Percentiles rank a stretch among this genome's conserved stretches.
phyloP scores from a whole-genome alignment of 768 basidiomycete species.

The Auricularia sp. region DNA sequence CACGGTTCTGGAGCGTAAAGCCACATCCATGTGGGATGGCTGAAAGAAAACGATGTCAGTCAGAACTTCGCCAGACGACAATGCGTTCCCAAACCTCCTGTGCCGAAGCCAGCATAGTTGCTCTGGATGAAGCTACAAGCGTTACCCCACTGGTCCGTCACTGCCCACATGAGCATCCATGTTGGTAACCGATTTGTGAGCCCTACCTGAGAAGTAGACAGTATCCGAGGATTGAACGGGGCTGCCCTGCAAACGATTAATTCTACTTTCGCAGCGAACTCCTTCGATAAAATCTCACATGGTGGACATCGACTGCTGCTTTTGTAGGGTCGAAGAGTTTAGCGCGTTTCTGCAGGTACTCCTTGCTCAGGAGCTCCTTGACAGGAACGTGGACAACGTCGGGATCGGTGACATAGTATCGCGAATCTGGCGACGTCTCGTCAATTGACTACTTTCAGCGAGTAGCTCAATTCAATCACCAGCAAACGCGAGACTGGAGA shows the following conservation, averaged over 20 bases:
- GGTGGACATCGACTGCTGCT: conserved; percentile 54
- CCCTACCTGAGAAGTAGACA: conserved; percentile 78
- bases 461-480: conserved; percentile 29
- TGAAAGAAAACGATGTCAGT: conserved; percentile 13
- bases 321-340: conserved; percentile 62
- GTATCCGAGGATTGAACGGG: conserved; percentile 85
- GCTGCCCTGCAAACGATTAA: conserved; percentile 44
- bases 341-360: conserved; percentile 74
- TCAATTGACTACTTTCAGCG: too few species aligned
- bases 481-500: conserved; percentile 42
- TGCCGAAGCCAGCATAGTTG: conserved; percentile 87
- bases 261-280: conserved; percentile 7
- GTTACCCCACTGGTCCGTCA: conserved; percentile 80
- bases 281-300: conserved; percentile 33
- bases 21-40: conserved; percentile 92
- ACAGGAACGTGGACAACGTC: conserved; percentile 69
- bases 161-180: conserved; percentile 23
- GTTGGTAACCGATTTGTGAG: not conserved
- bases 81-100: conserved; percentile 40
- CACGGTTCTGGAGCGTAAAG: conserved; percentile 93
- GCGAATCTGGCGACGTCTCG: conserved; percentile 44
- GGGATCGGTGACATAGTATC: conserved; percentile 90
- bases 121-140: conserved; percentile 85
- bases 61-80: not conserved
- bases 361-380: conserved; percentile 77